Conservation (phyloP, 306 rosid genomes). For the Citrullus colocynthis region DNA sequence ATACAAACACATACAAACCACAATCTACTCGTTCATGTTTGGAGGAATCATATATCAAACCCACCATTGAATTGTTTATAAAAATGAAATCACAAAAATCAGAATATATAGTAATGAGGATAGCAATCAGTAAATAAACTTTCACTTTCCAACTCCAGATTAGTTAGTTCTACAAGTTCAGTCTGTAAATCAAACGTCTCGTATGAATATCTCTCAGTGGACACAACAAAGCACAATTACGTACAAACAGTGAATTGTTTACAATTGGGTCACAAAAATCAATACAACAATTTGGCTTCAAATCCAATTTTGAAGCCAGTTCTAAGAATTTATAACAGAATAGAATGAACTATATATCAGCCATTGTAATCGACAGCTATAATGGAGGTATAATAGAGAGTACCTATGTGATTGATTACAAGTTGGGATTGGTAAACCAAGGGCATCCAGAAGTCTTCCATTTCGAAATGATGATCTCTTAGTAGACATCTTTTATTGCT, state of each 20-base stretch:
- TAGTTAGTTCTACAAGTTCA: not conserved
- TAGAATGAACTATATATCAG: not conserved
- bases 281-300: not conserved
- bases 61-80: not conserved
- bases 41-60: not conserved
- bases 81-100: too few relatives aligned
- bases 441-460: not conserved
- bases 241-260: not conserved
- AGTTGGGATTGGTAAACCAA: not conserved
- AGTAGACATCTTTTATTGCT: constrained; percentile 1
- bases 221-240: not conserved
- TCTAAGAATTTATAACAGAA: constrained; percentile 1
- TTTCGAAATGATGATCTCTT: not conserved
- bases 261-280: constrained; percentile 1
- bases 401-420: constrained; percentile 6
- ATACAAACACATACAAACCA: not conserved
- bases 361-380: not conserved
- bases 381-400: not conserved
- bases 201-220: not conserved
- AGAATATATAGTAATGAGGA: not conserved
- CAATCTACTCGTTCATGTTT: not conserved
- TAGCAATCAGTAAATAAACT: not conserved
- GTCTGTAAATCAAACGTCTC: not conserved
- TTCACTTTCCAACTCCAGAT: not conserved
- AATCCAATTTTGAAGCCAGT: not conserved